Conservation (phyloP, 2,329 filamentous ascomycete species). For the Phialophora tarda region DNA sequence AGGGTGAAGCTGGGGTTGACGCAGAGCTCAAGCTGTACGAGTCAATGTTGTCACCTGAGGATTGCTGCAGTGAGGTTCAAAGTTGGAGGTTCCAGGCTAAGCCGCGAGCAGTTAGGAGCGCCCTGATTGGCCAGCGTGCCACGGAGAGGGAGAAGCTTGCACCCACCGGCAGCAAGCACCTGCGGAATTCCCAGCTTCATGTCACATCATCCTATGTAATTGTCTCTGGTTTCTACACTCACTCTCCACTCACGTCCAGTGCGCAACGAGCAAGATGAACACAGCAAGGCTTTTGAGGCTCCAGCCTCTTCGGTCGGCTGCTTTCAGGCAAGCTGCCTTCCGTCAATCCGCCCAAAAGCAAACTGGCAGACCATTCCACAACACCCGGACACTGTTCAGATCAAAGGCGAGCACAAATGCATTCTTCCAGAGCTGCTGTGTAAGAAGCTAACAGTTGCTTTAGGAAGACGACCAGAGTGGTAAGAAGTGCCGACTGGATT, state of each 20-base stretch:
- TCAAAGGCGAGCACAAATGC: slow-evolving; percentile 33
- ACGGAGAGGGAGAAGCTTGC: slow-evolving; percentile 16
- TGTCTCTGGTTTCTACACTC: background rate
- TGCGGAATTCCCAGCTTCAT: slow-evolving; percentile 25
- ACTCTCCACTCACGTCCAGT: slow-evolving; percentile 37
- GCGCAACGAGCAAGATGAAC: slow-evolving; percentile 34
- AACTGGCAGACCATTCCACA: slow-evolving; percentile 36
- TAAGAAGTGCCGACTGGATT: slow-evolving; percentile 47
- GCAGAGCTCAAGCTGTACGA: slow-evolving; percentile 16
- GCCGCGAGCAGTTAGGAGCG: slow-evolving; percentile 15
- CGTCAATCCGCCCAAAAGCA: slow-evolving; percentile 37
- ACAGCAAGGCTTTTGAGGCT: slow-evolving; percentile 36
- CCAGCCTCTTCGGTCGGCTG: slow-evolving; percentile 39
- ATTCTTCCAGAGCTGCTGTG: background rate
- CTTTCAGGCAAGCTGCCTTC: slow-evolving; percentile 34
- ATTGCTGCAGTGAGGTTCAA: slow-evolving; percentile 15
- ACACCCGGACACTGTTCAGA: slow-evolving; percentile 34
- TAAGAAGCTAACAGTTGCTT: slow-evolving; percentile 28
- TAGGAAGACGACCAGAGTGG: slow-evolving; percentile 70
- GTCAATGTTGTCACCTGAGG: slow-evolving; percentile 32
- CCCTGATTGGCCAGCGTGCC: slow-evolving; percentile 25
- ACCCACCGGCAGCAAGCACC: slow-evolving; percentile 23
- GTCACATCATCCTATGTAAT: background rate
- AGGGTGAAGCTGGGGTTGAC: slow-evolving; percentile 49
- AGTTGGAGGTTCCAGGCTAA: slow-evolving; percentile 28